These are phyloP conservation scores for Trichosporon faecale DNA, from an alignment of 1,284 basidiomycete species.

Conservation along the genomic window DNA sequence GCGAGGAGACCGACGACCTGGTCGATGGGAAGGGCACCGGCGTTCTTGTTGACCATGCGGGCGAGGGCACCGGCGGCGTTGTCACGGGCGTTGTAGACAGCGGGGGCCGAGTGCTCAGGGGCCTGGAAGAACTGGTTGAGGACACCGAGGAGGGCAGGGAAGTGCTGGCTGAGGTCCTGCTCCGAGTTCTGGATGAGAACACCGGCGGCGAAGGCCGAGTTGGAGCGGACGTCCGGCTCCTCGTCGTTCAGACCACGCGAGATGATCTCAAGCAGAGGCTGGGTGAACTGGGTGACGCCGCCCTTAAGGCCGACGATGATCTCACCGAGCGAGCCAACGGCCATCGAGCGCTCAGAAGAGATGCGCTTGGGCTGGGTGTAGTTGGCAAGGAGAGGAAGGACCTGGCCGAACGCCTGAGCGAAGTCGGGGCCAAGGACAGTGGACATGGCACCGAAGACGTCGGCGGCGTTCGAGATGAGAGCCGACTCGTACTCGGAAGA, in stretches of 20 bases:
- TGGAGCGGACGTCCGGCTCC: constrained; percentile 90
- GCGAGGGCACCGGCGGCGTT: constrained; percentile 92
- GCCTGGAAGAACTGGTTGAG: constrained; percentile 81
- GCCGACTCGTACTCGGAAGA: constrained; percentile 97
- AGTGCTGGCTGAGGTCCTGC: constrained; percentile 79
- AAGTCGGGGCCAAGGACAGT: constrained; percentile 83
- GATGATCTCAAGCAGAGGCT: constrained; percentile 75
- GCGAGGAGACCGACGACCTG: constrained; percentile 80
- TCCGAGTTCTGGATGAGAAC: constrained; percentile 86
- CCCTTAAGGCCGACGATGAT: constrained; percentile 89
- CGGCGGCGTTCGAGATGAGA: constrained; percentile 87
- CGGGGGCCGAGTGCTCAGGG: constrained; percentile 55
- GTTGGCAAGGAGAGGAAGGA: constrained; percentile 85
- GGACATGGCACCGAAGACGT: constrained; percentile 89
- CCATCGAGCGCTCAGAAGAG: constrained; percentile 84
- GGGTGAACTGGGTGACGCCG: constrained; percentile 79
- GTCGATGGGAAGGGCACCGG: constrained; percentile 78
- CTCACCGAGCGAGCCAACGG: constrained; percentile 92
- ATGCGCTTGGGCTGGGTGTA: constrained; percentile 89
- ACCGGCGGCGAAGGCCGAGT: constrained; percentile 91
- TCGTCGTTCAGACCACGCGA: constrained; percentile 74
- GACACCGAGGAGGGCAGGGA: constrained; percentile 69
- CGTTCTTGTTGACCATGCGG: constrained; percentile 81
- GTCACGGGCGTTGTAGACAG: constrained; percentile 81
- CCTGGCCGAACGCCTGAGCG: constrained; percentile 73